These are phyloP conservation scores for Fusarium vanettenii DNA, from an alignment of 2,329 filamentous ascomycete genomes.

Conservation along the genomic window DNA sequence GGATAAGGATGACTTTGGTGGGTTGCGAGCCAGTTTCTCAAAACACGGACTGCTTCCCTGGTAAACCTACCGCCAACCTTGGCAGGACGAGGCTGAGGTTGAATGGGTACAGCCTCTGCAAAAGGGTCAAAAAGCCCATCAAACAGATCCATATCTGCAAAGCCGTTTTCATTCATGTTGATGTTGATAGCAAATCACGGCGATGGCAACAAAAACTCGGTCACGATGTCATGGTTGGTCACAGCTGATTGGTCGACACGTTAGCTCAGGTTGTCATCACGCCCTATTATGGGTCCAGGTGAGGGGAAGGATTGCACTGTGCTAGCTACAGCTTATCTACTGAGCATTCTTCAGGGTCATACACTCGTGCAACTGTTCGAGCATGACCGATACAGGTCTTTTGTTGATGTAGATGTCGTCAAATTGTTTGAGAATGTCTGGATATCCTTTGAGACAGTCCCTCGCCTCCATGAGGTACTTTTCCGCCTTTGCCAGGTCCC, in stretches of 20 bases:
- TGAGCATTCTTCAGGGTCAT: slow-evolving; percentile 6
- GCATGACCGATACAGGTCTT: slow-evolving; percentile 25
- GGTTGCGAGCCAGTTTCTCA: slow-evolving; percentile 83
- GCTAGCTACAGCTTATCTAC: background rate
- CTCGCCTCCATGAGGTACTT: slow-evolving; percentile 32
- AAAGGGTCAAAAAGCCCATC: slow-evolving; percentile 30
- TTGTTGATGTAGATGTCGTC: slow-evolving; percentile 36
- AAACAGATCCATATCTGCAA: slow-evolving; percentile 29
- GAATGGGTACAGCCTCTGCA: background rate
- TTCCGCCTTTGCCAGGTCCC: slow-evolving; percentile 28
- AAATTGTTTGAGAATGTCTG: slow-evolving; percentile 27
- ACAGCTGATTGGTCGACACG: slow-evolving; percentile 12
- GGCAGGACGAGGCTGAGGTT: slow-evolving; percentile 4
- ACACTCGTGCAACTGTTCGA: slow-evolving; percentile 26
- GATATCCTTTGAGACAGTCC: slow-evolving; percentile 30
- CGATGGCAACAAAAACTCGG: slow-evolving; percentile 5
- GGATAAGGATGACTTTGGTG: slow-evolving; percentile 86
- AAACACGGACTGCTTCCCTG: slow-evolving; percentile 76
- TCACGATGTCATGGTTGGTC: background rate
- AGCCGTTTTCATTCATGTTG: slow-evolving; percentile 21
- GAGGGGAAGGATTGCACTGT: slow-evolving; percentile 9
- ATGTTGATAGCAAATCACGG: background rate
- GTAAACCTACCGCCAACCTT: slow-evolving; percentile 61
- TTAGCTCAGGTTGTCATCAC: slow-evolving; percentile 33
- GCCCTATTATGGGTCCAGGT: slow-evolving; percentile 41